Evolutionary conservation across 345 rosid species (phyloP).

Genomic region (Salix udensis): DNA sequence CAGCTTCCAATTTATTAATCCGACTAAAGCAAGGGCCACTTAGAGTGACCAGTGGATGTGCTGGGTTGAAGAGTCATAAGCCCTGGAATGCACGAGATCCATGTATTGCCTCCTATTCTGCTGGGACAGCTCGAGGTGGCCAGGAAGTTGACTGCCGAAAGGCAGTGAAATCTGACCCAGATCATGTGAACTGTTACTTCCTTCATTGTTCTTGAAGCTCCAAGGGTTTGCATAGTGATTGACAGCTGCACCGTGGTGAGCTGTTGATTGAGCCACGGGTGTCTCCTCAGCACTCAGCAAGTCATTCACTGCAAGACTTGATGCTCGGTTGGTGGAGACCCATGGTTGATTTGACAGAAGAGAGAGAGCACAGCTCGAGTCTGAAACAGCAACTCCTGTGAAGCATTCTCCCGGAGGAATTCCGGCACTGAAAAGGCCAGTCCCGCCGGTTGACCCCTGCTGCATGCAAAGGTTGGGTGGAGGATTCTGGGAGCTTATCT

Average conservation of each 20-base stretch:
- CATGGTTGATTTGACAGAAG: slow-evolving; percentile 97
- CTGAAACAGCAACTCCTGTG: slow-evolving; percentile 43
- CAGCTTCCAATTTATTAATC: not conserved
- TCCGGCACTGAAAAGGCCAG: slow-evolving; percentile 49
- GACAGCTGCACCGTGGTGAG: slow-evolving; percentile 34
- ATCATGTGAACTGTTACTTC: slow-evolving; percentile 33
- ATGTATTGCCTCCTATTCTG: slow-evolving; percentile 52
- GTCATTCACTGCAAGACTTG: slow-evolving; percentile 35
- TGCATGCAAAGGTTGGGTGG: slow-evolving; percentile 47
- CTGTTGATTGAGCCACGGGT: slow-evolving; percentile 48
- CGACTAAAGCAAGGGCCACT: not conserved
- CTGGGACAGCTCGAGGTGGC: slow-evolving; percentile 50
- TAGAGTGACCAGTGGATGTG: slow-evolving; percentile 72
- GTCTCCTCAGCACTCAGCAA: slow-evolving; percentile 38
- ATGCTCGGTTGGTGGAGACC: slow-evolving; percentile 41
- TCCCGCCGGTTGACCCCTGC: slow-evolving; percentile 47
- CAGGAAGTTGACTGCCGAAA: slow-evolving; percentile 34
- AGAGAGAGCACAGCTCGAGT: slow-evolving; percentile 98
- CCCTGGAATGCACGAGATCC: slow-evolving; percentile 55
- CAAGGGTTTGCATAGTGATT: slow-evolving; percentile 50
- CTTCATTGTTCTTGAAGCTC: slow-evolving; percentile 50
- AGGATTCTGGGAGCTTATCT: slow-evolving; percentile 41
- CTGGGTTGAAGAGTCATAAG: slow-evolving; percentile 50
- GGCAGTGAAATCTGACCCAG: slow-evolving; percentile 49
- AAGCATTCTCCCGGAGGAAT: slow-evolving; percentile 60